These are phyloP conservation scores for Lanmaoa pseudosensibilis DNA, from an alignment of 768 basidiomycete genomes.

Conservation along the genomic window DNA sequence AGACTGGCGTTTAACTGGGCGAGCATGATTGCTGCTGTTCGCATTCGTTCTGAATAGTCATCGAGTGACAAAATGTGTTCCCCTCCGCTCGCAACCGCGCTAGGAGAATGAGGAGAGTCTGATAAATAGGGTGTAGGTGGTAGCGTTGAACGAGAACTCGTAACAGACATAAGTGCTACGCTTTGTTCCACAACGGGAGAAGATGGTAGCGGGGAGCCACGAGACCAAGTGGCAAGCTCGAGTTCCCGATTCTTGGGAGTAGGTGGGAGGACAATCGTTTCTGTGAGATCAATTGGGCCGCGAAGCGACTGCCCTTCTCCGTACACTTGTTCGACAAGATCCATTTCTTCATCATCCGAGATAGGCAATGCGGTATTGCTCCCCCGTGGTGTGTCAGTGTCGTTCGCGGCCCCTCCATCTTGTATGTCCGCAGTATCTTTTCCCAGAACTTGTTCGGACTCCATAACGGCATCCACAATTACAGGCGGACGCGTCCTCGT, in stretches of 20 bases:
- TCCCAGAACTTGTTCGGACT: conserved; percentile 33
- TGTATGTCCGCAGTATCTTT: conserved; percentile 31
- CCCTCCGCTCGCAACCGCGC: background rate
- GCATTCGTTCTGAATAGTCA: conserved; percentile 98
- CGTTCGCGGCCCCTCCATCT: conserved; percentile 12
- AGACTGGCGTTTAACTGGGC: conserved; percentile 89
- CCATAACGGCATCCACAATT: conserved; percentile 25
- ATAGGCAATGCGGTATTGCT: conserved; percentile 19
- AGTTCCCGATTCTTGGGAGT: conserved; percentile 87
- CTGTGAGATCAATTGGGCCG: conserved; percentile 75
- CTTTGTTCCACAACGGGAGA: conserved; percentile 45
- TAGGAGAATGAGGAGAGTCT: conserved; percentile 7
- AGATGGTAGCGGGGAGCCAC: conserved; percentile 46
- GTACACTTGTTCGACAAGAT: conserved; percentile 94
- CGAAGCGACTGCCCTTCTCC: conserved; percentile 74
- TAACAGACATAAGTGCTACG: conserved; percentile 17
- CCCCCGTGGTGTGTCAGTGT: conserved; percentile 21
- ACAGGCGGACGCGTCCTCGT: conserved; percentile 16
- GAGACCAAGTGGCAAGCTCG: conserved; percentile 83
- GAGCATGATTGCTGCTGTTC: conserved; percentile 97
- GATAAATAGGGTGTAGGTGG: background rate
- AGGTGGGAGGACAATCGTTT: conserved; percentile 79
- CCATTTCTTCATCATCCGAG: conserved; percentile 82
- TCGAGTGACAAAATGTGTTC: conserved; percentile 70
- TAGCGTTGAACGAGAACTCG: conserved; percentile 6